Conservation (phyloP, 345 rosid genomes). For the Camelina neglecta region DNA sequence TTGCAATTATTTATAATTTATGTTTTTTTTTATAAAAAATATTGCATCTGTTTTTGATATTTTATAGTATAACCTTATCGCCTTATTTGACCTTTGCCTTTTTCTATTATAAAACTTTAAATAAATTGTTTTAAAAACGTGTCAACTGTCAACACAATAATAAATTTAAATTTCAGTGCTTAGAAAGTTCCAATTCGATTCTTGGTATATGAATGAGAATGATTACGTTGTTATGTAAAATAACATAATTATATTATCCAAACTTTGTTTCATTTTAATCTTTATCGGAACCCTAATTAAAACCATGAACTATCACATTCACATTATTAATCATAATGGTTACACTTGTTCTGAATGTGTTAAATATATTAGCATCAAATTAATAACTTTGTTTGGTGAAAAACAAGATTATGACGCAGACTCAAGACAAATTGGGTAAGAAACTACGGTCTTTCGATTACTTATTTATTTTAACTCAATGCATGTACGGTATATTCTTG, state of each 20-base stretch:
- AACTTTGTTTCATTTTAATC: too few species aligned
- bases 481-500: not conserved
- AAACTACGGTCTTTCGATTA: constrained; percentile 2
- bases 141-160: not conserved
- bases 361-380: not conserved
- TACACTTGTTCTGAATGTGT: not conserved
- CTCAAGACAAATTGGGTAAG: not conserved
- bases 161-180: not conserved
- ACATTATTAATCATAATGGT: not conserved
- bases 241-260: not conserved
- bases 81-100: constrained; percentile 9
- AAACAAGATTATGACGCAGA: too few species aligned
- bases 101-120: not conserved
- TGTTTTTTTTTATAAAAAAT: too few species aligned
- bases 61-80: not conserved
- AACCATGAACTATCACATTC: not conserved
- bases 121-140: not conserved
- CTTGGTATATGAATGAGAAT: too few species aligned
- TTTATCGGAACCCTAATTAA: too few species aligned
- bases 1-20: not conserved
- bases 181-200: too few species aligned
- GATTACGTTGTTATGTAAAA: not conserved
- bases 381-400: too few species aligned
- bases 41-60: not conserved
- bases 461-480: not conserved